Evolutionary conservation across 192 early-diverging fungal species (phyloP).

Genomic region (Coemansia aciculifera): DNA sequence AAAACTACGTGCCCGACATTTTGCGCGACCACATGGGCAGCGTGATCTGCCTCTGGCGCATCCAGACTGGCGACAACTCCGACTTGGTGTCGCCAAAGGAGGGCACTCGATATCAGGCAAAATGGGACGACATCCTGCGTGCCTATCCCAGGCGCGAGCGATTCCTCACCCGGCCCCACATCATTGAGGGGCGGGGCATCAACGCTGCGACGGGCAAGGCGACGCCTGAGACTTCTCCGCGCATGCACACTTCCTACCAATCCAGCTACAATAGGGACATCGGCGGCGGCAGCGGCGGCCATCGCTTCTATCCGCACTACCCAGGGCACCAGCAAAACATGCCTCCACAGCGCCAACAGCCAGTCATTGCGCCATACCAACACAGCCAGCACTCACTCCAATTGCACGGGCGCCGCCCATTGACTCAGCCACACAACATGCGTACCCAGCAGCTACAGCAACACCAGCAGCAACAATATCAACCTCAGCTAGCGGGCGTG

Average conservation of each 20-base stretch:
- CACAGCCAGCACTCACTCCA: conserved; percentile 6
- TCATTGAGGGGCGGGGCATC: conserved; percentile 7
- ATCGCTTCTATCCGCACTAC: not conserved
- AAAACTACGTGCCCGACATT: conserved; percentile 54
- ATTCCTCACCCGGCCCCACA: conserved; percentile 22
- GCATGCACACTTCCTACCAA: not conserved
- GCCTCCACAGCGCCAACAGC: conserved; percentile 1
- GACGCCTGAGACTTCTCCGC: conserved; percentile 7
- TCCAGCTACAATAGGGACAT: conserved; percentile 6
- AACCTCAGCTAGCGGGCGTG: conserved; percentile 22
- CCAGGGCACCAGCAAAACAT: not conserved
- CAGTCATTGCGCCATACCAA: not conserved
- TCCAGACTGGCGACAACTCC: conserved; percentile 51
- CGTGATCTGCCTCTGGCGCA: conserved; percentile 53
- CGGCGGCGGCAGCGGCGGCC: not conserved
- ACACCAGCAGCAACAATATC: conserved; percentile 11
- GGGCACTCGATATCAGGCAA: conserved; percentile 52
- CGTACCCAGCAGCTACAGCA: conserved; percentile 17
- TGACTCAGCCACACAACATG: not conserved
- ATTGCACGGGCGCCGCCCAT: not conserved
- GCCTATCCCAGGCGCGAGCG: conserved; percentile 48
- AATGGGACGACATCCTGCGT: conserved; percentile 56
- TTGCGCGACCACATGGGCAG: conserved; percentile 57
- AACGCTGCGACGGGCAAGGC: not conserved
- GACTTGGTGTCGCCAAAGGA: conserved; percentile 53